Conservation (phyloP, 495 filamentous ascomycete species). For the Xylaria grammica region DNA sequence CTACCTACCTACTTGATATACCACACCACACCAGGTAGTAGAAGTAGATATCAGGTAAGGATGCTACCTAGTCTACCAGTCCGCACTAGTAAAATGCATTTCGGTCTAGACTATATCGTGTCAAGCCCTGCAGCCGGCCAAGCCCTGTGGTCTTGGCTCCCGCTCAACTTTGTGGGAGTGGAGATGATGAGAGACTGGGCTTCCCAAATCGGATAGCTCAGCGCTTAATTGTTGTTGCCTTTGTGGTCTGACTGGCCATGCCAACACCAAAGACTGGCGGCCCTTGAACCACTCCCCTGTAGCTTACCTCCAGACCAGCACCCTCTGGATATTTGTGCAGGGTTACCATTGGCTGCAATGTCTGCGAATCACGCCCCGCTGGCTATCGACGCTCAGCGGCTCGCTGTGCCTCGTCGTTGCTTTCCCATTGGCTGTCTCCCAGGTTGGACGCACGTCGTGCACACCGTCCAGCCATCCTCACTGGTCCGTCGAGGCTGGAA, state of each 20-base stretch:
- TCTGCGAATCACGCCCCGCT: constrained; percentile 29
- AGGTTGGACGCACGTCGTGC: constrained; percentile 35
- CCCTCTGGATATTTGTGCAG: constrained; percentile 19
- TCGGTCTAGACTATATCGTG: background rate
- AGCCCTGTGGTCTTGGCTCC: constrained; percentile 7
- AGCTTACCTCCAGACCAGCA: constrained; percentile 2
- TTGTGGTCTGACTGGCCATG: constrained; percentile 5
- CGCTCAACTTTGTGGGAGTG: background rate
- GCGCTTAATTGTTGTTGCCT: constrained; percentile 24
- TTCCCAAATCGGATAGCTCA: constrained; percentile 23
- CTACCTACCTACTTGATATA: too few relatives aligned
- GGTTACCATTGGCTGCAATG: constrained; percentile 28
- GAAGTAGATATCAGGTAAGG: too few relatives aligned
- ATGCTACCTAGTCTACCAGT: too few relatives aligned
- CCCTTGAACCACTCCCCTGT: background rate
- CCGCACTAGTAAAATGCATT: too few relatives aligned
- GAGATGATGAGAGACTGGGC: constrained; percentile 2
- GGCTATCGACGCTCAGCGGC: constrained; percentile 28
- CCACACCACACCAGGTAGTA: too few relatives aligned
- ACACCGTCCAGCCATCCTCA: constrained; percentile 35
- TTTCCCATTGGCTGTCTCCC: constrained; percentile 30
- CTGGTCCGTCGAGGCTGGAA: constrained; percentile 32
- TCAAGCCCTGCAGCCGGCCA: background rate
- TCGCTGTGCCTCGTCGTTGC: constrained; percentile 26
- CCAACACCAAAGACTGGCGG: constrained; percentile 9